Evolutionary conservation across 305 asterid species (phyloP), one percentile per base, ranked within the genome.

Genomic region (Stenogyne calaminthoides): DNA sequence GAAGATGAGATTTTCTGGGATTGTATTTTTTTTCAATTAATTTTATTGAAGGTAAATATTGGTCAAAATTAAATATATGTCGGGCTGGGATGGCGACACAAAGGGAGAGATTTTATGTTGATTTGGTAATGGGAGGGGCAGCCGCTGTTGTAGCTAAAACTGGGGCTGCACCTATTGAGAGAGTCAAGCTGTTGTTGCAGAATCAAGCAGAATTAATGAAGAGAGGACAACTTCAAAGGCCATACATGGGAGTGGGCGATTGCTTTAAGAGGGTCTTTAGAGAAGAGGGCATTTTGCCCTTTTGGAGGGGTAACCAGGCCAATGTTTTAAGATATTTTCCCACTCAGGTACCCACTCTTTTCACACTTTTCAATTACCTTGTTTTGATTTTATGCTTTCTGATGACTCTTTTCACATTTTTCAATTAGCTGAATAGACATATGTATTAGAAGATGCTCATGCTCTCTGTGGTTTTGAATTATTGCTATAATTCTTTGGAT

Each of bases 271-370:
- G 93, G 77, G 84, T 93, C 60, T 80, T 79, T 46, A 86, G 82
- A 74, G 95, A 93, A 73, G 96, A 93, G 75, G 98, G 97, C 0
- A 18, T 81, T 46, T 68, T 82, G 51, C 85, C 97, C 62, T 87
- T 89, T 65, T 93, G 98, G 98, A 88, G 97, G 86, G 98, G 97
- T 68, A 89, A 93, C 77, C 97, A 91, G 80, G 98, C 96, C 78
- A 93, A 93, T 78, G 83, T 91, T 77, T 87, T 93, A 65, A 85
- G 97, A 80, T 91, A 93, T 87, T 87, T 93, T 80, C 96, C 98
- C 14, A 93, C 97, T 72, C 96, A 93, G 97, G 97, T 89, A 67
- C 19, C 42, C 64, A 32, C 36, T 32, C 29, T 25, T 25, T 25
- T n/a, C n/a, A 25, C 29, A 25, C 29, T 1, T 25, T 25, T 25